Evolutionary conservation across 371 early-diverging fungal species (phyloP), one percentile per base, ranked within the genome.

Genomic region (Mucor irregularis): DNA sequence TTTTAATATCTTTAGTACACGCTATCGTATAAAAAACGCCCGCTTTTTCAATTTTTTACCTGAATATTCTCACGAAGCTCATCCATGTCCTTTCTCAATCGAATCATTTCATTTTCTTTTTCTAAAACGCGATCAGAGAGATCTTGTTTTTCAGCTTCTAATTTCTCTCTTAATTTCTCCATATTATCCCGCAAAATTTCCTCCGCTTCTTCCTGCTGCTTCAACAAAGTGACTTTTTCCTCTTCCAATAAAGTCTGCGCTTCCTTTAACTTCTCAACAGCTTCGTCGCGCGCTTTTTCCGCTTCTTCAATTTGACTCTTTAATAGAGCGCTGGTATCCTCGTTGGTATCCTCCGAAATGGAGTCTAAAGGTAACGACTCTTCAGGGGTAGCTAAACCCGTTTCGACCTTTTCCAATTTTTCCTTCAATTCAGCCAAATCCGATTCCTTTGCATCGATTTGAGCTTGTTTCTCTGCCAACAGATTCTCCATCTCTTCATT

Each of bases 161-260:
- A 33, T 16, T 66, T 66, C 34, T 66, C 67, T 31, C 67, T 40
- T 22, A 66, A 31, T 24, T 58, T 66, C 17, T 66, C 67, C 58
- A 62, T 58, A 34, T 66, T 62, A n/a, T 66, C 62, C 46, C 67
- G 49, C 35, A 66, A 39, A 5, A 40, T 47, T 30, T 61, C 62
- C 26, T 66, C 67, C 3, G 67, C 40, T 26, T 61, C 67, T 37
- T 66, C 67, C 25, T 61, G 62, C 17, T 57, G 43, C 22, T 48
- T 50, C 2, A 47, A 22, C 38, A 57, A 52, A 21, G 22, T 24
- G 2, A 46, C 49, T 42, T 50, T 58, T 48, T 66, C 67, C 38
- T 61, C 67, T 22, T 66, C 67, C 25, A 58, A 38, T 13, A 34
- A 17, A 35, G 33, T 7, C 3, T 24, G 8, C 2, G 33, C 37